Evolutionary conservation across 306 rosid genomes (phyloP).

Genomic region (Astragalus membranaceus): DNA sequence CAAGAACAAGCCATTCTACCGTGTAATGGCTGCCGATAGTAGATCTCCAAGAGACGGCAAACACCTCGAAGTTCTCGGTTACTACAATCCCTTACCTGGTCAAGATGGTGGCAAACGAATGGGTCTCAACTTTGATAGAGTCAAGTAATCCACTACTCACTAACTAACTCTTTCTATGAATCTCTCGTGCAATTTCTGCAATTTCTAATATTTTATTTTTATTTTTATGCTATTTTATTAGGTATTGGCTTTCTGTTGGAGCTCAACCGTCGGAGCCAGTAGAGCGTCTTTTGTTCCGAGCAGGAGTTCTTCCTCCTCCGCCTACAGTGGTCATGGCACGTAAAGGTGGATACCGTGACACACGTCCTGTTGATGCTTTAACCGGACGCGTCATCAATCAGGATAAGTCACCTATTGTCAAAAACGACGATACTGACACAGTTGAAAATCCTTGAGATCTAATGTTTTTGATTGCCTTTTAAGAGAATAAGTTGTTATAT

Average conservation of each 20-base stretch:
- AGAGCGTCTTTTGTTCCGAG: slow-evolving; percentile 73
- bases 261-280: slow-evolving; percentile 95
- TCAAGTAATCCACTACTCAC: slow-evolving; percentile 43
- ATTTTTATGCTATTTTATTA: slow-evolving; percentile 9
- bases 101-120: slow-evolving; percentile 88
- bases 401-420: slow-evolving; percentile 29
- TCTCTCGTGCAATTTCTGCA: neutral
- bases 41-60: slow-evolving; percentile 91
- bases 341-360: slow-evolving; percentile 76
- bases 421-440: neutral
- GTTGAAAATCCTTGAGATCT: slow-evolving; percentile 19
- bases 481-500: neutral
- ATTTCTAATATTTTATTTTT: neutral
- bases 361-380: slow-evolving; percentile 55
- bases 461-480: slow-evolving; percentile 10
- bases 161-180: neutral
- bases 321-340: slow-evolving; percentile 83
- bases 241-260: slow-evolving; percentile 97
- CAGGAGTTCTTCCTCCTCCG: slow-evolving; percentile 83
- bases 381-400: slow-evolving; percentile 49
- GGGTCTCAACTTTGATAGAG: slow-evolving; percentile 87
- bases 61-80: slow-evolving; percentile 84
- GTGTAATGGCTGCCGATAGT: slow-evolving; percentile 91
- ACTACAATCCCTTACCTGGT: slow-evolving; percentile 86
- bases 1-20: slow-evolving; percentile 78